These are phyloP conservation scores for Hanseniaspora guilliermondii DNA, from an alignment of 805 yeast species.

Conservation along the genomic window DNA sequence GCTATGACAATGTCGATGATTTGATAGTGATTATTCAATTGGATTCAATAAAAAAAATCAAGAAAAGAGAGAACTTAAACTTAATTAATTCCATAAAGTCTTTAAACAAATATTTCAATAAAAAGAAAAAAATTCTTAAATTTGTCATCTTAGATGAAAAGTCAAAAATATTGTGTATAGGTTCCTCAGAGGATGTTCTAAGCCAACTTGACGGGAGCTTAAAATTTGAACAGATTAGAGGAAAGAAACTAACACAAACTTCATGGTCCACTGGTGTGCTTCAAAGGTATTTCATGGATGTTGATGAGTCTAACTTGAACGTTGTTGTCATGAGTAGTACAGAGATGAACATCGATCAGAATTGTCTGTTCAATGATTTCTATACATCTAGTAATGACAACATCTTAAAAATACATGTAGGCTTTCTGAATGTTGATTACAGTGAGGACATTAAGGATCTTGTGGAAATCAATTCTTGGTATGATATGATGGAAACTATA, in stretches of 20 bases:
- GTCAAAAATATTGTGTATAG: constrained; percentile 7
- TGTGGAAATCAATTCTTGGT: constrained; percentile 25
- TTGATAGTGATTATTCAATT: constrained; percentile 24
- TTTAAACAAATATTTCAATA: not conserved
- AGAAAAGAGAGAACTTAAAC: constrained; percentile 1
- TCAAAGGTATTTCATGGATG: not conserved
- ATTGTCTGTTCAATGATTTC: not conserved
- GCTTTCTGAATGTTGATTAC: constrained; percentile 26
- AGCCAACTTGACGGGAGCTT: not conserved
- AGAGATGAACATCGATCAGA: not conserved
- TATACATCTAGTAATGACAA: not conserved
- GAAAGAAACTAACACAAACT: not conserved
- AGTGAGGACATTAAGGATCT: constrained; percentile 24
- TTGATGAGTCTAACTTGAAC: not conserved
- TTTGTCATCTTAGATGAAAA: constrained; percentile 1
- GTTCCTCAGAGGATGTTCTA: constrained; percentile 1
- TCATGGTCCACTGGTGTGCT: constrained; percentile 2
- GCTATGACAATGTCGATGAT: constrained; percentile 17
- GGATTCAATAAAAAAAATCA: constrained; percentile 16
- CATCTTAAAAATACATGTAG: constrained; percentile 23
- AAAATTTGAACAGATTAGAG: constrained; percentile 9
- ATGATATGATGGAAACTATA: constrained; percentile 22
- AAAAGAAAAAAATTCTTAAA: not conserved
- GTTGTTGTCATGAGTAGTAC: constrained; percentile 7
- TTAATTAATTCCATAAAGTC: constrained; percentile 9